Evolutionary conservation across 768 basidiomycete species (phyloP).

Genomic region (Nidula microcarpa): DNA sequence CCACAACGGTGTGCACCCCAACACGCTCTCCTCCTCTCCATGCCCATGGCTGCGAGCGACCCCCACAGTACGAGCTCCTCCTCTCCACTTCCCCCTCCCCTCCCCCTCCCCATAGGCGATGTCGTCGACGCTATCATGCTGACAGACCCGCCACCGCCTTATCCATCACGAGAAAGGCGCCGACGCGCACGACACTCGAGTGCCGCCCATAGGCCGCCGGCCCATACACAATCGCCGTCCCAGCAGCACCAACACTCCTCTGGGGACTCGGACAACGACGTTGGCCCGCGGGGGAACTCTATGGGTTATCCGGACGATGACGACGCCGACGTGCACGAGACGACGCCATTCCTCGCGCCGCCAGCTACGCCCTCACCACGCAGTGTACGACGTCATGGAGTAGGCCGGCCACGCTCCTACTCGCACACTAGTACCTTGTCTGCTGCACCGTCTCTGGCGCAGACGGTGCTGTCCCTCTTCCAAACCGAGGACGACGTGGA

Average conservation of each 20-base stretch:
- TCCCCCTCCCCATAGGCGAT: not conserved
- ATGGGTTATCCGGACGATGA: constrained; percentile 24
- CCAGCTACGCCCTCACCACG: constrained; percentile 9
- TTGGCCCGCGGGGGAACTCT: constrained; percentile 10
- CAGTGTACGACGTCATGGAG: constrained; percentile 14
- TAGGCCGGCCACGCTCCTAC: constrained; percentile 45
- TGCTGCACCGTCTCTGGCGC: constrained; percentile 60
- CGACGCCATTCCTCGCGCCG: constrained; percentile 42
- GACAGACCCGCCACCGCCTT: constrained; percentile 69
- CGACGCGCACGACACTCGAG: constrained; percentile 21
- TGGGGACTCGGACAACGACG: constrained; percentile 30
- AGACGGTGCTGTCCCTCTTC: constrained; percentile 70
- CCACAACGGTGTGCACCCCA: no score
- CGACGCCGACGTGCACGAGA: constrained; percentile 35
- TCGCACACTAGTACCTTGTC: constrained; percentile 58
- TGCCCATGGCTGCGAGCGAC: not conserved
- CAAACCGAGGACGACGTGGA: constrained; percentile 41
- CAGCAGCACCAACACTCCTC: constrained; percentile 24
- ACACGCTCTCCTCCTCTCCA: no score
- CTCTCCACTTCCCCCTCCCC: not conserved
- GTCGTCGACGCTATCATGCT: constrained; percentile 3
- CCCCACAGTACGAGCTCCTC: not conserved
- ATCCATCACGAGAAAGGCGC: constrained; percentile 50
- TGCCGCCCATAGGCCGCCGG: constrained; percentile 10
- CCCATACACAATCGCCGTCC: constrained; percentile 16